Conservation (phyloP, 2,329 filamentous ascomycete genomes). For the Nannizzia gypsea region DNA sequence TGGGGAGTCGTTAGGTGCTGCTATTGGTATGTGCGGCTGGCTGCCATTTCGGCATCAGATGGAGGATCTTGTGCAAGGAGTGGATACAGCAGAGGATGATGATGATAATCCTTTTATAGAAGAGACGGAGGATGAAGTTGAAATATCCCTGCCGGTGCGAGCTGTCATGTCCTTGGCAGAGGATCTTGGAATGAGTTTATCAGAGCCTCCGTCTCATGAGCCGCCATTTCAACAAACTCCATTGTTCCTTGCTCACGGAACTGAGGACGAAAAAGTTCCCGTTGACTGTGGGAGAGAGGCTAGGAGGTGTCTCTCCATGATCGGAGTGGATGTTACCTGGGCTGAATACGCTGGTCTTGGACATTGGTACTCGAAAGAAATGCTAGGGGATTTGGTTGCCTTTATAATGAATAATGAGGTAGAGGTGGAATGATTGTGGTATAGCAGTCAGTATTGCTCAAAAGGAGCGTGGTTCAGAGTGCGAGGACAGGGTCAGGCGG, state of each 20-base stretch:
- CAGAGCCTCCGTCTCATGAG: background rate
- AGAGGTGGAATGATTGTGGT: too few species aligned
- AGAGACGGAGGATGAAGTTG: background rate
- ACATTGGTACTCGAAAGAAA: too few species aligned
- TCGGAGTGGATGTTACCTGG: constrained; percentile 19
- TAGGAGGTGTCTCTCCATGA: constrained; percentile 17
- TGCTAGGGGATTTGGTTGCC: background rate
- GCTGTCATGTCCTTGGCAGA: background rate
- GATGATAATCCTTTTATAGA: background rate
- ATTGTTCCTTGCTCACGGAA: constrained; percentile 36
- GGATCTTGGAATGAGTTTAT: background rate
- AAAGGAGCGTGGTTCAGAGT: too few species aligned
- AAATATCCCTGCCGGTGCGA: background rate
- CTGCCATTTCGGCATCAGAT: constrained; percentile 28
- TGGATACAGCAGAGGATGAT: background rate
- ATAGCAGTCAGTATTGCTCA: too few species aligned
- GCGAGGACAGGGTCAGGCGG: too few species aligned
- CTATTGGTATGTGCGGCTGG: constrained; percentile 40
- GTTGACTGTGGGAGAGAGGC: constrained; percentile 23
- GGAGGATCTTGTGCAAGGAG: background rate
- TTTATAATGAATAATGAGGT: background rate
- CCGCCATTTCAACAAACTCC: constrained; percentile 20
- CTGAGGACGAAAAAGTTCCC: constrained; percentile 32
- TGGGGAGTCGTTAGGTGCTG: constrained; percentile 27
- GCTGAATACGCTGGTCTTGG: too few species aligned